Evolutionary conservation across 345 rosid genomes (phyloP), one percentile per base, ranked within the genome.

Genomic region (Hibiscus syriacus): DNA sequence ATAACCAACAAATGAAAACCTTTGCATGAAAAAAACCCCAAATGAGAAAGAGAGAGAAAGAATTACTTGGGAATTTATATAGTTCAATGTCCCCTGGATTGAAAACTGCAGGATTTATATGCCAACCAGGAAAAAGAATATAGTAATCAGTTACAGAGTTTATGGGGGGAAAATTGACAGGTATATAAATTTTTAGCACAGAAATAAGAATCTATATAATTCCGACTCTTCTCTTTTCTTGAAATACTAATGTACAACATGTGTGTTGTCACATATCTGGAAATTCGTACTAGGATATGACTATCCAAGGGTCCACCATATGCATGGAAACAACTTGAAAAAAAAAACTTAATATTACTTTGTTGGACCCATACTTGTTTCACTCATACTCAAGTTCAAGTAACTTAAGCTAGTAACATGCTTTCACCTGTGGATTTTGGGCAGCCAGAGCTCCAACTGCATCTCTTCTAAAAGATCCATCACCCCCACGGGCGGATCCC

Each of bases 401-500:
- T 43, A 43, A 43, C 5, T n/a, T n/a, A 12, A 55, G 43, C 36
- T 20, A 45, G 13, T 32, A 69, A 36, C 25, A 29, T 43, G 17
- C 68, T 49, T 10, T 62, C 70, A 86, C 90, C 86, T 84, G 88
- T 55, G 78, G 50, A 43, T 84, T 87, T 68, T 83, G 89, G 59
- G 72, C 82, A 59, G 86, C 68, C 54, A 81, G 69, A 70, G 72
- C 80, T 22, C 84, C 87, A 39, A 56, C 73, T 10, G 79, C 59
- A 63, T 88, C 95, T 67, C 91, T 84, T 65, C 70, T 80, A 53
- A 74, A 78, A 72, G 81, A 78, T 41, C 86, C 84, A 52, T 88
- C 94, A 61, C 89, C 94, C 66, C 78, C 80, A 72, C 89, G 82
- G 34, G 82, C 86, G 36, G 91, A 81, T 73, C 91, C 95, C 67